These are phyloP conservation scores for Plenodomus biglobosus DNA, from an alignment of 2,329 filamentous ascomycete genomes.

Conservation along the genomic window DNA sequence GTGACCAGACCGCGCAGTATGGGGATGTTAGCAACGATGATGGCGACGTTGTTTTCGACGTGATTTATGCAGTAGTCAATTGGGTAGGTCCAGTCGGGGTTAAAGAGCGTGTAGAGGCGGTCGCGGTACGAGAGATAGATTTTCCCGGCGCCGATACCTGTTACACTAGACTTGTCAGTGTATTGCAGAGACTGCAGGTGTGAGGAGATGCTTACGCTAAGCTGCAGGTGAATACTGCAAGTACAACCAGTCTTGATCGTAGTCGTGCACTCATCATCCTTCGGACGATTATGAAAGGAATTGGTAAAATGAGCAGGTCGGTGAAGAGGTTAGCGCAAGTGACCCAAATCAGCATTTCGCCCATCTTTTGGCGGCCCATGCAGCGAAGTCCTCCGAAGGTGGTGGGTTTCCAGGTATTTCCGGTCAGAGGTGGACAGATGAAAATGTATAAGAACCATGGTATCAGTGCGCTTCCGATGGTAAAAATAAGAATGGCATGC, in stretches of 20 bases:
- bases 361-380: slow-evolving; percentile 41
- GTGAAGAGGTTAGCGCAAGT: slow-evolving; percentile 48
- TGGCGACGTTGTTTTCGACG: slow-evolving; percentile 47
- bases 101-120: slow-evolving; percentile 40
- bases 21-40: slow-evolving; percentile 46
- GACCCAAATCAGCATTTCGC: slow-evolving; percentile 44
- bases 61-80: slow-evolving; percentile 48
- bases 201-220: slow-evolving; percentile 33
- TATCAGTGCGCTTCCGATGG: slow-evolving; percentile 38
- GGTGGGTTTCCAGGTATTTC: slow-evolving; percentile 44
- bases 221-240: slow-evolving; percentile 45
- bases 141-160: slow-evolving; percentile 44
- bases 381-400: slow-evolving; percentile 45
- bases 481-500: slow-evolving; percentile 43
- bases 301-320: slow-evolving; percentile 46
- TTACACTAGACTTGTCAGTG: slow-evolving; percentile 32
- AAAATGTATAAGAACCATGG: slow-evolving; percentile 46
- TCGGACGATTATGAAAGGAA: slow-evolving; percentile 46
- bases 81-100: slow-evolving; percentile 46
- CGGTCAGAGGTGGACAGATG: slow-evolving; percentile 43
- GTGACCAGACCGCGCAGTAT: slow-evolving; percentile 47
- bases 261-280: slow-evolving; percentile 46
- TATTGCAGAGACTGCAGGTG: background rate
- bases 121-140: slow-evolving; percentile 47
- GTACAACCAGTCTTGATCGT: slow-evolving; percentile 42